These are phyloP conservation scores for Coniosporium tulheliwenetii DNA, from an alignment of 2,329 filamentous ascomycete species.

Conservation along the genomic window DNA sequence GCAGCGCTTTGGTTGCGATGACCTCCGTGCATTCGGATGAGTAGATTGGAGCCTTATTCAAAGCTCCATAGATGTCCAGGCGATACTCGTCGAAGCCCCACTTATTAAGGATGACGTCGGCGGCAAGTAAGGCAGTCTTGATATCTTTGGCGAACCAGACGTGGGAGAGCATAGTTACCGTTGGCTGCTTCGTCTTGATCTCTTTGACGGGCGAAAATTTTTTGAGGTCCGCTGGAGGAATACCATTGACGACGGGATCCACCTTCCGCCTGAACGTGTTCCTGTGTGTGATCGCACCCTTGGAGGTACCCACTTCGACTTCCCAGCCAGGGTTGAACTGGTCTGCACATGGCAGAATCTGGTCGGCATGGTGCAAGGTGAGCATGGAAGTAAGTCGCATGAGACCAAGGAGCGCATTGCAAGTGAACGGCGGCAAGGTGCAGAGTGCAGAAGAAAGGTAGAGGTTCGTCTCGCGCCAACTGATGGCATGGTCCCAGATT, in stretches of 20 bases:
- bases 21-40: conserved; percentile 43
- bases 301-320: conserved; percentile 42
- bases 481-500: conserved; percentile 50
- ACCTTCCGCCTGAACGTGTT: conserved; percentile 44
- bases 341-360: conserved; percentile 40
- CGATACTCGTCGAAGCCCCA: conserved; percentile 51
- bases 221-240: conserved; percentile 40
- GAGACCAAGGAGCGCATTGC: conserved; percentile 20
- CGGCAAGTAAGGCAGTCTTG: conserved; percentile 46
- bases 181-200: conserved; percentile 42
- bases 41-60: conserved; percentile 46
- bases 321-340: conserved; percentile 52
- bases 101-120: conserved; percentile 49
- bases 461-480: conserved; percentile 38
- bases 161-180: conserved; percentile 50
- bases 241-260: conserved; percentile 50
- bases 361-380: conserved; percentile 38
- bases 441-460: conserved; percentile 24
- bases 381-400: conserved; percentile 24
- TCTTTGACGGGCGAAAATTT: conserved; percentile 44
- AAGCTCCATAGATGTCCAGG: conserved; percentile 46
- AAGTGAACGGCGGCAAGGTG: conserved; percentile 22
- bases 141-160: conserved; percentile 46
- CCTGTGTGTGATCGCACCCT: conserved; percentile 40
- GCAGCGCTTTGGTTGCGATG: conserved; percentile 38